Conservation (phyloP, 2,329 filamentous ascomycete species). For the Fusarium penzigii region DNA sequence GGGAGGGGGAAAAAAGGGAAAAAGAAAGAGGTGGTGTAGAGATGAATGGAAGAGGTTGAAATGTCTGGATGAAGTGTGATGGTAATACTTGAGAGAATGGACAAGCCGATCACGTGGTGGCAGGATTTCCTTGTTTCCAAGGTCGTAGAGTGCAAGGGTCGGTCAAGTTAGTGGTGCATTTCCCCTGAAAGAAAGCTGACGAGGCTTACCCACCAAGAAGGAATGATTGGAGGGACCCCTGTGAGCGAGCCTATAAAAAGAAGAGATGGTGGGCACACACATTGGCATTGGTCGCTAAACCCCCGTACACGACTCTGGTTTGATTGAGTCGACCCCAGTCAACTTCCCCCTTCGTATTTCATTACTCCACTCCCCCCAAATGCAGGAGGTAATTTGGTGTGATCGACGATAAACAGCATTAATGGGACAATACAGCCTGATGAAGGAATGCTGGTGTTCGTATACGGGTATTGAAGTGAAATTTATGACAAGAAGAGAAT, state of each 20-base stretch:
- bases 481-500: too few relatives aligned
- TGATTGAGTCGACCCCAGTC: conserved; percentile 16
- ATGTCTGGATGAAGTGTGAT: conserved; percentile 24
- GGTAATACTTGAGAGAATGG: conserved; percentile 22
- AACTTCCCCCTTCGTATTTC: conserved; percentile 8
- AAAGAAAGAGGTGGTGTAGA: conserved; percentile 13
- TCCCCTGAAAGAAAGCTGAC: conserved; percentile 27
- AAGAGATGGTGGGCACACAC: conserved; percentile 3
- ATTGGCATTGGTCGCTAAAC: conserved; percentile 14
- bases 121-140: conserved; percentile 18
- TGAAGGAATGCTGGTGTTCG: conserved; percentile 2
- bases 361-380: conserved; percentile 7
- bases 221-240: conserved; percentile 18
- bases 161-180: background rate
- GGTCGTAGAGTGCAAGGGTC: too few relatives aligned
- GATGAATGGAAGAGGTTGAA: conserved; percentile 13
- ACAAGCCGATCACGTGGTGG: conserved; percentile 22
- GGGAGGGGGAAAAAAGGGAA: conserved; percentile 16
- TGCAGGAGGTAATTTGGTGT: conserved; percentile 21
- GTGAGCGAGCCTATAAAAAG: conserved; percentile 25
- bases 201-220: conserved; percentile 14
- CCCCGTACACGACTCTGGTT: conserved; percentile 4
- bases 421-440: conserved; percentile 6
- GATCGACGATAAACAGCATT: conserved; percentile 17
- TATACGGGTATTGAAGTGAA: background rate